phyloP scores from a whole-genome alignment of 306 rosid species.

The Argentina anserina region DNA sequence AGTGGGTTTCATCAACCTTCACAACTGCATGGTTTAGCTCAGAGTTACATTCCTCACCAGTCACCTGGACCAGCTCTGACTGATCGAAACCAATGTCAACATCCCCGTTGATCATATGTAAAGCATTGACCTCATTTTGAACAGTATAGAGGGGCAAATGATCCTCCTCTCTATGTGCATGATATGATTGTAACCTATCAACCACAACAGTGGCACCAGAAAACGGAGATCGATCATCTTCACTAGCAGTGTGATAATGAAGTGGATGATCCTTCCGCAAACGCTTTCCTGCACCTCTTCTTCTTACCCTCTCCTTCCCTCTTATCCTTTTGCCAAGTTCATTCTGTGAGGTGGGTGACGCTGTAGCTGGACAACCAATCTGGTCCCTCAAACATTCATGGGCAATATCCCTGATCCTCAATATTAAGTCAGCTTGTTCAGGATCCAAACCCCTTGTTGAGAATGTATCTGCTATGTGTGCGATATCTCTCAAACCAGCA shows the following conservation, averaged over 20 bases:
- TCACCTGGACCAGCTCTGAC: constrained; percentile 44
- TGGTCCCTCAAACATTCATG: constrained; percentile 97
- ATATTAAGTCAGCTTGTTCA: constrained; percentile 72
- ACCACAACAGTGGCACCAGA: constrained; percentile 57
- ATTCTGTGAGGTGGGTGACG: constrained; percentile 45
- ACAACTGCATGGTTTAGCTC: constrained; percentile 36
- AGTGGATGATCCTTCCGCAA: constrained; percentile 63
- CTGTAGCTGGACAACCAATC: constrained; percentile 66
- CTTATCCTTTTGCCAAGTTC: constrained; percentile 79
- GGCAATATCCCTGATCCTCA: constrained; percentile 75
- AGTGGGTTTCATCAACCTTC: constrained; percentile 29
- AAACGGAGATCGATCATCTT: constrained; percentile 76
- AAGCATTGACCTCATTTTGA: constrained; percentile 42
- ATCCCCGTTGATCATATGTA: constrained; percentile 49
- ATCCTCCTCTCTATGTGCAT: constrained; percentile 48
- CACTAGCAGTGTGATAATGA: constrained; percentile 55
- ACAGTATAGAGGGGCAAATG: constrained; percentile 52
- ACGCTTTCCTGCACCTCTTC: constrained; percentile 74
- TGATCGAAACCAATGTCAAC: constrained; percentile 54
- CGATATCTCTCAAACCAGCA: constrained; percentile 93
- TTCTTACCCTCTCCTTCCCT: constrained; percentile 96
- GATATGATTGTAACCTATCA: constrained; percentile 50
- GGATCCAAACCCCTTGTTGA: constrained; percentile 82
- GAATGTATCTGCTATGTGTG: constrained; percentile 86
- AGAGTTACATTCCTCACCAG: constrained; percentile 35